A percentile compares a stretch with the other conserved stretches of the same genome.
Evolutionary conservation across 1,139 yeast species (phyloP).

Genomic region (Kluyveromyces marxianus): DNA sequence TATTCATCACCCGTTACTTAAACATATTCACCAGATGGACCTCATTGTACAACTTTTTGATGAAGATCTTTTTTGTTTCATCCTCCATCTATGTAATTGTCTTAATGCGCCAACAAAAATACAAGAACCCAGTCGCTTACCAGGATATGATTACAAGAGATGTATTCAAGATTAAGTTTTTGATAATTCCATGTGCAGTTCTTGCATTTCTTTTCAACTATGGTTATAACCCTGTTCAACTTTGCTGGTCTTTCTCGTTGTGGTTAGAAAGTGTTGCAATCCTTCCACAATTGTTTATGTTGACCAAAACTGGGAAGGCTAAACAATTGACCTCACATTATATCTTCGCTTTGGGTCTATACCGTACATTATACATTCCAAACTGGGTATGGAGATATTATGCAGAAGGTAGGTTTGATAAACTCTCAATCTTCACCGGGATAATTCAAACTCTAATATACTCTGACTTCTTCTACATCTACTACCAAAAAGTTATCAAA

Average conservation of each 20-base stretch:
- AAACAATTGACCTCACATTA: constrained; percentile 84
- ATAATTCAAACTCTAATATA: constrained; percentile 76
- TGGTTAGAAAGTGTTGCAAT: constrained; percentile 92
- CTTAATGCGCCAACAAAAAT: constrained; percentile 44
- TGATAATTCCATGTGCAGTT: constrained; percentile 56
- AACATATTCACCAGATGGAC: constrained; percentile 47
- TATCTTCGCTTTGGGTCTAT: constrained; percentile 85
- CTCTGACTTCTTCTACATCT: constrained; percentile 91
- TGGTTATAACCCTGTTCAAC: constrained; percentile 53
- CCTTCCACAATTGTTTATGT: constrained; percentile 82
- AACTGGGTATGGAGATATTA: constrained; percentile 90
- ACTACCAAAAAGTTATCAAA: constrained; percentile 75
- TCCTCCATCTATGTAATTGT: constrained; percentile 72
- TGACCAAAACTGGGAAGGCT: constrained; percentile 87
- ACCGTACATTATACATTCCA: constrained; percentile 83
- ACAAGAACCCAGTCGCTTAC: constrained; percentile 44
- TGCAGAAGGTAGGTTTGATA: constrained; percentile 61
- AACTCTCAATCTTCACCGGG: constrained; percentile 70
- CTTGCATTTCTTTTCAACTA: constrained; percentile 60
- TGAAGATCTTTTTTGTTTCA: constrained; percentile 75
- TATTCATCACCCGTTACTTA: constrained; percentile 72
- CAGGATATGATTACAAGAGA: constrained; percentile 57
- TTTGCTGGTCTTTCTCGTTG: constrained; percentile 67
- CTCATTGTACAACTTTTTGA: constrained; percentile 66
- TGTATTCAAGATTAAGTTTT: constrained; percentile 67